Evolutionary conservation across 306 rosid genomes (phyloP).

Genomic region (Castanospermum australe): DNA sequence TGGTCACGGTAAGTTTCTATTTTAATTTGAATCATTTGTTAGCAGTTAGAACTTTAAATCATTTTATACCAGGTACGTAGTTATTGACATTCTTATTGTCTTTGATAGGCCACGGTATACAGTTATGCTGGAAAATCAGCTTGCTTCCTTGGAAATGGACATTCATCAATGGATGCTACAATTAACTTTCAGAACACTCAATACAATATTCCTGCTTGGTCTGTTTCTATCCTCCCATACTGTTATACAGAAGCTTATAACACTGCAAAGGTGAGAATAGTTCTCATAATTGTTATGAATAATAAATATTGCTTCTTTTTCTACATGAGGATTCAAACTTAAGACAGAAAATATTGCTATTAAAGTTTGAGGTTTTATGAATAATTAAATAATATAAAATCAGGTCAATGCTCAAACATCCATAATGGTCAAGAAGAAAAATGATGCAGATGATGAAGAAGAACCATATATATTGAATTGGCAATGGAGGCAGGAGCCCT

Average conservation of each 20-base stretch:
- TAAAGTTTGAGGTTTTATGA: too few species aligned
- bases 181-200: background rate
- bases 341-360: too few species aligned
- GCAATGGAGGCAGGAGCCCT: conserved; percentile 14
- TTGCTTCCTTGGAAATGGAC: conserved; percentile 25
- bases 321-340: too few species aligned
- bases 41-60: background rate
- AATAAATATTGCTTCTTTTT: too few species aligned
- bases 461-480: background rate
- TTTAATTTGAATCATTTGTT: too few species aligned
- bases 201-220: conserved; percentile 29
- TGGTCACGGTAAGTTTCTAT: background rate
- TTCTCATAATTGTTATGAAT: background rate
- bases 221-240: conserved; percentile 12
- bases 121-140: background rate
- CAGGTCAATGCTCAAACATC: conserved; percentile 24
- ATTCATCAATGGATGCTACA: background rate
- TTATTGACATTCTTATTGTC: background rate
- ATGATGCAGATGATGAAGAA: background rate
- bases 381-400: background rate
- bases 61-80: background rate
- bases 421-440: background rate
- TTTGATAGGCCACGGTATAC: conserved; percentile 12
- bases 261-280: conserved; percentile 22
- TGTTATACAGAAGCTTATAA: conserved; percentile 29